Base-by-base conservation (phyloP, 768 basidiomycete species). In the Trametes meyenii region DNA sequence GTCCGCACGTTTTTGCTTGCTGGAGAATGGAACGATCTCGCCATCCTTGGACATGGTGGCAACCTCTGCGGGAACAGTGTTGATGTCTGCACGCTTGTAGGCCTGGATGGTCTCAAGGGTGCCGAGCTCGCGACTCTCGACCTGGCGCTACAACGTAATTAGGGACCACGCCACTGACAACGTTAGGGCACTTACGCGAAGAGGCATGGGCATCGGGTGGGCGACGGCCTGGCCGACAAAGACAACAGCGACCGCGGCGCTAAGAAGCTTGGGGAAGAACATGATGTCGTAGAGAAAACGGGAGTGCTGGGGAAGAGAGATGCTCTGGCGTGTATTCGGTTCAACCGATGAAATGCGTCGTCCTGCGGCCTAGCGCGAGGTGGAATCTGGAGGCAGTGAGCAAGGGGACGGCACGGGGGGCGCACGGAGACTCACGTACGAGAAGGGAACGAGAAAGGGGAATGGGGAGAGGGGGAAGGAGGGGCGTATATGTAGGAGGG, bases 191-290 rank as follows among this genome's bases (percentile, higher is more conserved):
- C 78, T 60, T 52, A 84, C 78, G n/a, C 62, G 68, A 12, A 74
- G 35, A 40, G 77, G 75, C 70, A 78, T 72, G n/a, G 81, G 79
- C 60, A 83, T 62, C 8, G 85, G 76, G 6, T 50, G 73, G 17
- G 73, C 74, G 39, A 76, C 74, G 45, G 78, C 72, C 50, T 74
- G 80, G 66, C 81, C 78, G 66, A 79, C 74, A 64, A 79, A 78
- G 67, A 82, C 71, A 63, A 78, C 64, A 58, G 79, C 72, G 53
- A 79, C 62, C 56, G 79, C 72, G 56, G 77, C 68, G 59, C 81
- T 62, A 57, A 78, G 64, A 52, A 79, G 69, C 55, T 80, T 57
- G 67, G 80, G 62, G 59, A 73, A 64, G 70, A 84, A 75, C 85
- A 87, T 86, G 72, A 64, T 44, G 66, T 62, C 50, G 66, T 54